phyloP scores from a whole-genome alignment of 768 basidiomycete species.

The Leccinum uliginosum region DNA sequence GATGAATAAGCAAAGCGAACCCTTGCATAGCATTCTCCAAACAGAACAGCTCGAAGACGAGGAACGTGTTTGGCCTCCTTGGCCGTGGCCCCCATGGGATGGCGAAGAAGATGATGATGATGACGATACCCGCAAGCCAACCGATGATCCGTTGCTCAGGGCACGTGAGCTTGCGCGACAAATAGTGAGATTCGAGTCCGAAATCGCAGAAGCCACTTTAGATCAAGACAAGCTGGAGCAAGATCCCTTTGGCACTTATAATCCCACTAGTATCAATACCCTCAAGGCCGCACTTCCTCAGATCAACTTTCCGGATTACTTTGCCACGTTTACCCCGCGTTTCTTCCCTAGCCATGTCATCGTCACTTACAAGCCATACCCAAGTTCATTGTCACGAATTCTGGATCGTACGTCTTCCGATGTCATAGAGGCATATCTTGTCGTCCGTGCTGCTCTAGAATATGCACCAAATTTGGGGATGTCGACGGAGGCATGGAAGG shows the following conservation, averaged over 20 bases:
- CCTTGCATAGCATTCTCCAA: slow-evolving; percentile 30
- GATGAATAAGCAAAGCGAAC: slow-evolving; percentile 7
- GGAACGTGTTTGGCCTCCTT: slow-evolving; percentile 61
- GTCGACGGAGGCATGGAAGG: slow-evolving; percentile 75
- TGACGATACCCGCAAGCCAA: slow-evolving; percentile 34
- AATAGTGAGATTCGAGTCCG: slow-evolving; percentile 74
- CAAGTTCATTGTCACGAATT: slow-evolving; percentile 60
- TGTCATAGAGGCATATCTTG: slow-evolving; percentile 83
- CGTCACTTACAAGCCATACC: slow-evolving; percentile 78
- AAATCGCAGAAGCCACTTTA: slow-evolving; percentile 72
- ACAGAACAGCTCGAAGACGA: slow-evolving; percentile 34
- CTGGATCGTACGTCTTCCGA: slow-evolving; percentile 63
- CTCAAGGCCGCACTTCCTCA: slow-evolving; percentile 68
- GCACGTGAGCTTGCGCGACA: slow-evolving; percentile 62
- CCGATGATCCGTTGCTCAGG: slow-evolving; percentile 35
- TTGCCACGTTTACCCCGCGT: slow-evolving; percentile 79
- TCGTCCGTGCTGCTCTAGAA: slow-evolving; percentile 66
- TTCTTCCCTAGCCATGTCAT: slow-evolving; percentile 73
- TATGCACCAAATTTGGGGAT: slow-evolving; percentile 70
- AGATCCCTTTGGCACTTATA: slow-evolving; percentile 87
- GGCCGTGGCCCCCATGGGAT: slow-evolving; percentile 87
- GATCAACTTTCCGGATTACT: slow-evolving; percentile 81
- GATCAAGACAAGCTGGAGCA: slow-evolving; percentile 74
- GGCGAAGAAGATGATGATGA: slow-evolving; percentile 51
- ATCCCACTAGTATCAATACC: slow-evolving; percentile 68